These are phyloP conservation scores for Pseudocercospora fuligena DNA, from an alignment of 2,329 filamentous ascomycete species.

Conservation along the genomic window DNA sequence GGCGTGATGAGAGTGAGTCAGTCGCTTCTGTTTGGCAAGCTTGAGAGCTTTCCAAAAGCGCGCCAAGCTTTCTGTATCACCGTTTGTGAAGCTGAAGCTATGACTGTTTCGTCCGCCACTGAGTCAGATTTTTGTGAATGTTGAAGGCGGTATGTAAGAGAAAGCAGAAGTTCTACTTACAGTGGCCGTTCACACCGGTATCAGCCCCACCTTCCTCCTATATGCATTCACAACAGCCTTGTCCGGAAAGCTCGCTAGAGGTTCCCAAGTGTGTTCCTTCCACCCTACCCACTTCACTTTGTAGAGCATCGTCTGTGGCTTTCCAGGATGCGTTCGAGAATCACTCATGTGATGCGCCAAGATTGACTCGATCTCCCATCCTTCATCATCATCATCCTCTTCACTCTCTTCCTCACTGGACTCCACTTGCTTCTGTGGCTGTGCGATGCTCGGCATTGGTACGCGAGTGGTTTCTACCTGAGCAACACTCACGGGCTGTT, in stretches of 20 bases:
- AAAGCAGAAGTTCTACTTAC: background rate
- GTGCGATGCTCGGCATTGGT: background rate
- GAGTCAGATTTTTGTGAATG: background rate
- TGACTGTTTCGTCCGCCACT: background rate
- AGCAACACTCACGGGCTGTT: background rate
- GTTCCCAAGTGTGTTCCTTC: slow-evolving; percentile 37
- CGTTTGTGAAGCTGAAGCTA: background rate
- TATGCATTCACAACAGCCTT: slow-evolving; percentile 32
- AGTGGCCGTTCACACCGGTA: background rate
- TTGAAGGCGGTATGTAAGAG: background rate
- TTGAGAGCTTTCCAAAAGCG: background rate
- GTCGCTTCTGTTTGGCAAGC: background rate
- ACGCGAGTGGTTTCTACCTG: background rate
- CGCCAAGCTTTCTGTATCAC: background rate
- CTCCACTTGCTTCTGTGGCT: background rate
- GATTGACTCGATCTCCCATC: slow-evolving; percentile 36
- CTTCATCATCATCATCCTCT: slow-evolving; percentile 21
- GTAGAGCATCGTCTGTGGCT: slow-evolving; percentile 38
- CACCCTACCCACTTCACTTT: slow-evolving; percentile 40
- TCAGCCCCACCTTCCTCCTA: slow-evolving; percentile 20
- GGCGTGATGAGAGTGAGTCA: background rate
- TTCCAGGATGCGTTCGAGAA: slow-evolving; percentile 35
- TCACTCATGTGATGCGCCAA: slow-evolving; percentile 35
- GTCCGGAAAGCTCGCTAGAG: slow-evolving; percentile 30
- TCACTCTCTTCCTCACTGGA: slow-evolving; percentile 5